phyloP scores from a whole-genome alignment of 139 green algal species.

The Tetradesmus lagerheimii region DNA sequence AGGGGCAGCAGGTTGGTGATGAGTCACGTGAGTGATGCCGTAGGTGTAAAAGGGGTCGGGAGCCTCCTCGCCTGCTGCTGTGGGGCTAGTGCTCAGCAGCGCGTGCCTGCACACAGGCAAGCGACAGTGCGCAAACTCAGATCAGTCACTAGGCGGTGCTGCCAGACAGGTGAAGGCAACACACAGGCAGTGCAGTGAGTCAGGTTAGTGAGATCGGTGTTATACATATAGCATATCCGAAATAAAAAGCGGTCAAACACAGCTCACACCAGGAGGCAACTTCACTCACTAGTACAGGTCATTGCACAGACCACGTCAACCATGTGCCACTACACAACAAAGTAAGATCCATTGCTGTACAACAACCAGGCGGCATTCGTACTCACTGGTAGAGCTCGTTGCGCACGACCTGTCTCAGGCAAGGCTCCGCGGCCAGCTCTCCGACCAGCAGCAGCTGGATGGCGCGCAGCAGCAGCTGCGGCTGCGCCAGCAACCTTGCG shows the following conservation, averaged over 20 bases:
- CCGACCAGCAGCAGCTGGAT: constrained; percentile 47
- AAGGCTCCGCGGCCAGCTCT: constrained; percentile 35
- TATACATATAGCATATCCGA: no score
- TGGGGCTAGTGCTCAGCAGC: constrained; percentile 70
- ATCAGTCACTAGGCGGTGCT: no score
- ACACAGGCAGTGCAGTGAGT: no score
- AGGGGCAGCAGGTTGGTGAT: background rate
- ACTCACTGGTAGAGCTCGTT: constrained; percentile 41
- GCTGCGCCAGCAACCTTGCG: constrained; percentile 33
- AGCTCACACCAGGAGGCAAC: no score
- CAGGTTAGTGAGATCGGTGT: no score
- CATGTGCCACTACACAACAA: background rate
- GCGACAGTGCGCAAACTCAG: no score
- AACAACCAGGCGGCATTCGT: background rate
- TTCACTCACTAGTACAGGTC: constrained; percentile 33
- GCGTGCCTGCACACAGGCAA: background rate
- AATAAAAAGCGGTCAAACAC: no score
- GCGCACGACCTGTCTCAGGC: constrained; percentile 26
- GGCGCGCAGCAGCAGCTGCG: constrained; percentile 23
- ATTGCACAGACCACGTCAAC: constrained; percentile 9
- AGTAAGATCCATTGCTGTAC: background rate
- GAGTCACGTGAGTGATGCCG: no score
- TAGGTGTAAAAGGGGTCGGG: constrained; percentile 84
- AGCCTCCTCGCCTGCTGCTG: constrained; percentile 59
- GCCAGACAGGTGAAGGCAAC: no score